Conservation (phyloP, 1,284 basidiomycete species). For the Tranzscheliella williamsii region DNA sequence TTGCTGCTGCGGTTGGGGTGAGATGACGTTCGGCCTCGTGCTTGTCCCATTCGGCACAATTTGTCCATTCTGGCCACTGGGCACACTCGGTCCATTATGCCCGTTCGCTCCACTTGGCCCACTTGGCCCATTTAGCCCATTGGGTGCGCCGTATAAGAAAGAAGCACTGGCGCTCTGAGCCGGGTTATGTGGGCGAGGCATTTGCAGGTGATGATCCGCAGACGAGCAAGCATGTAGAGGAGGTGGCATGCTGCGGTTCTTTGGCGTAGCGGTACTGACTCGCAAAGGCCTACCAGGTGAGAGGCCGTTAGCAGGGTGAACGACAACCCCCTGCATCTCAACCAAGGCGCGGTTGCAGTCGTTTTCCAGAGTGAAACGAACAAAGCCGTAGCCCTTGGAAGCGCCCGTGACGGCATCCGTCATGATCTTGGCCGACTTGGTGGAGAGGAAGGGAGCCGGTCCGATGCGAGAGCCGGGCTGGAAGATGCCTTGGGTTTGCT, state of each 20-base stretch:
- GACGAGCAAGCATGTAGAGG: neutral
- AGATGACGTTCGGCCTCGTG: conserved; percentile 17
- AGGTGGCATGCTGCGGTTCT: conserved; percentile 32
- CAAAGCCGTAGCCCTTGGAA: conserved; percentile 56
- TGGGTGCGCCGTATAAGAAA: conserved; percentile 21
- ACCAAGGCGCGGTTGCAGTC: conserved; percentile 56
- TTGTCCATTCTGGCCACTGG: too few relatives aligned
- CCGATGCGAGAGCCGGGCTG: conserved; percentile 35
- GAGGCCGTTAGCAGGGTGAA: conserved; percentile 38
- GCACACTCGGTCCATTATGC: neutral
- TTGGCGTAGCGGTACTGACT: conserved; percentile 52
- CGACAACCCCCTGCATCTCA: conserved; percentile 53
- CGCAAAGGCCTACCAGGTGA: conserved; percentile 47
- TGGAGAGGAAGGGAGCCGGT: conserved; percentile 51
- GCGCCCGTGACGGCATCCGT: conserved; percentile 43
- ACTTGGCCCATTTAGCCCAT: neutral
- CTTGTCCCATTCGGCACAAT: neutral
- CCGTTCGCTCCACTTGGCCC: neutral
- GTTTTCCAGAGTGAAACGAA: conserved; percentile 44
- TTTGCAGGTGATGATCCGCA: conserved; percentile 12
- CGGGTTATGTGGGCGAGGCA: conserved; percentile 33
- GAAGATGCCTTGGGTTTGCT: conserved; percentile 46
- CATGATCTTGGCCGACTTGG: conserved; percentile 54
- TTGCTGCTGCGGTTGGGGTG: conserved; percentile 20
- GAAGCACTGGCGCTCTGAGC: conserved; percentile 19